These are phyloP conservation scores for Teunomyces cretensis DNA, from an alignment of 805 yeast species.

Conservation along the genomic window DNA sequence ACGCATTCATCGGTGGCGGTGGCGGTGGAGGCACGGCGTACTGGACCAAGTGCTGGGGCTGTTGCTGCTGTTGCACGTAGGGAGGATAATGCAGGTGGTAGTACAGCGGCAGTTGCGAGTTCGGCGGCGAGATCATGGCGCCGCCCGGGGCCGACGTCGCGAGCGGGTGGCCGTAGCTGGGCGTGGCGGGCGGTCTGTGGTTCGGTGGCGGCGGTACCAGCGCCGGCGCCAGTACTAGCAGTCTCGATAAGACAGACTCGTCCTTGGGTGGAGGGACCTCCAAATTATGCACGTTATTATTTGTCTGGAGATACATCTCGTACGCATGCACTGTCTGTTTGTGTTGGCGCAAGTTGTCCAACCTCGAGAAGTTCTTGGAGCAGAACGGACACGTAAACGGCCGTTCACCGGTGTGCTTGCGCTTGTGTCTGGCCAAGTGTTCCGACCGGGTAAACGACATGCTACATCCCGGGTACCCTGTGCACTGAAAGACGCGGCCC, in stretches of 20 bases:
- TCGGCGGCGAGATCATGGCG: constrained; percentile 25
- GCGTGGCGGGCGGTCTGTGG: not conserved
- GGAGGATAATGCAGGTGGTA: constrained; percentile 11
- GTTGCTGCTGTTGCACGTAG: constrained; percentile 18
- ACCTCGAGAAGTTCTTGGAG: constrained; percentile 71
- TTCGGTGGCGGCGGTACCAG: not conserved
- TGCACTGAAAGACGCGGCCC: constrained; percentile 76
- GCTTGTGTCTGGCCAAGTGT: constrained; percentile 86
- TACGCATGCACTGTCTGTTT: constrained; percentile 67
- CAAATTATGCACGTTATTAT: not conserved
- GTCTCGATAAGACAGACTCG: not conserved
- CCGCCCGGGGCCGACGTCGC: not conserved
- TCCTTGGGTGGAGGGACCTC: not conserved
- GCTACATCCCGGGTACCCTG: constrained; percentile 80
- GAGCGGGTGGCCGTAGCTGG: not conserved
- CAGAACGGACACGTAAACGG: constrained; percentile 89
- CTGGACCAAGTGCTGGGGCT: constrained; percentile 11
- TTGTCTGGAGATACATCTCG: constrained; percentile 22
- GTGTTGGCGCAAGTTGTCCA: constrained; percentile 90
- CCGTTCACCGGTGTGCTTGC: constrained; percentile 93
- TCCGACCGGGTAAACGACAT: constrained; percentile 92
- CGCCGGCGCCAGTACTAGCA: constrained; percentile 1
- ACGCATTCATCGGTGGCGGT: not conserved
- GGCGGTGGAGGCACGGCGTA: constrained; percentile 6
- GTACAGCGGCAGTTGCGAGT: constrained; percentile 23